Evolutionary conservation across 495 filamentous ascomycete genomes (phyloP).

Genomic region (Neurospora africana): DNA sequence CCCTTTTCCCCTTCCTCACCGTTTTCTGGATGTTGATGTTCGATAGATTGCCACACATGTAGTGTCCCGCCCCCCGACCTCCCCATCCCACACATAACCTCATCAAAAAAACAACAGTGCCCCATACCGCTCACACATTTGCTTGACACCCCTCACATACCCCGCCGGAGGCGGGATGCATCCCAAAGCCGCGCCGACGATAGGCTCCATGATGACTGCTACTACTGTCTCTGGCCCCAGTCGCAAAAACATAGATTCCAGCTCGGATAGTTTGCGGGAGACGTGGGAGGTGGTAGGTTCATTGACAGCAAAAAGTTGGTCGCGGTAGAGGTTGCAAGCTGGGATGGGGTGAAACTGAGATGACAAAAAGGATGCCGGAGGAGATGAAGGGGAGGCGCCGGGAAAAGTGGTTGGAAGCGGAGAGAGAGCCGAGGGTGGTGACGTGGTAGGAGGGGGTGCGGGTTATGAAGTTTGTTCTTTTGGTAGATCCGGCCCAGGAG

Average conservation of each 20-base stretch:
- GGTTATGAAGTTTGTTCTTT: conserved; percentile 41
- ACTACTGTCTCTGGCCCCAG: conserved; percentile 54
- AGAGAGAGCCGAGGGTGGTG: conserved; percentile 53
- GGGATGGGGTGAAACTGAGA: conserved; percentile 49
- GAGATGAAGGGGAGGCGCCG: conserved; percentile 48
- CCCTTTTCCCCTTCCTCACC: conserved; percentile 26
- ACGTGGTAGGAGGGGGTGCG: conserved; percentile 63
- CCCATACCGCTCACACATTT: conserved; percentile 53
- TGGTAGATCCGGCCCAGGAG: conserved; percentile 36
- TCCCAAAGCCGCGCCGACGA: conserved; percentile 47
- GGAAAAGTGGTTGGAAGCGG: conserved; percentile 45
- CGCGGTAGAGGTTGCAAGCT: conserved; percentile 45
- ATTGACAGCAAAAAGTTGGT: conserved; percentile 11
- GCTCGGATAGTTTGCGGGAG: conserved; percentile 37
- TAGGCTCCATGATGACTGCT: conserved; percentile 60
- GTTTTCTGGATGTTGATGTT: conserved; percentile 25
- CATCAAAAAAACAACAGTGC: conserved; percentile 62
- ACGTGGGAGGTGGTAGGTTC: conserved; percentile 3
- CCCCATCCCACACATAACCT: conserved; percentile 70
- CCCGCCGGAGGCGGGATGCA: conserved; percentile 51
- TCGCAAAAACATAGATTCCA: conserved; percentile 55
- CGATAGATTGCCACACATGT: conserved; percentile 45
- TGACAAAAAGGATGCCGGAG: conserved; percentile 22
- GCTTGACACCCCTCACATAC: conserved; percentile 53
- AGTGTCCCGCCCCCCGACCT: conserved; percentile 40